Evolutionary conservation across 2,329 filamentous ascomycete genomes (phyloP).

Genomic region (Colletotrichum ledebouriae): DNA sequence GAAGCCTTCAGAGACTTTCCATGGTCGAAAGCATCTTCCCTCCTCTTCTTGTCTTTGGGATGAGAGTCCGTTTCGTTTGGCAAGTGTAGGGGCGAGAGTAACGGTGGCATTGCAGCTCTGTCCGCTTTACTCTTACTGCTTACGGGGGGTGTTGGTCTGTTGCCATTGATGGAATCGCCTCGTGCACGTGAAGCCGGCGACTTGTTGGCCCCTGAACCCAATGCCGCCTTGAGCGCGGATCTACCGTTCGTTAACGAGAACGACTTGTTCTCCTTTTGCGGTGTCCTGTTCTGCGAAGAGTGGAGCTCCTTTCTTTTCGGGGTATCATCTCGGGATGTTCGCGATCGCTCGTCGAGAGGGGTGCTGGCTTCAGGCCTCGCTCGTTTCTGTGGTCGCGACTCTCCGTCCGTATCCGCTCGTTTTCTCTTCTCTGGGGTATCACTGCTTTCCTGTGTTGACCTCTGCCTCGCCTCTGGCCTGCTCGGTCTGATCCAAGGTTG

Average conservation of each 20-base stretch:
- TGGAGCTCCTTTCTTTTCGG: conserved; percentile 49
- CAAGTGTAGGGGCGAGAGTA: conserved; percentile 67
- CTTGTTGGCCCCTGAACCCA: conserved; percentile 47
- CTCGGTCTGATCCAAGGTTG: conserved; percentile 13
- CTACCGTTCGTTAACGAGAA: conserved; percentile 55
- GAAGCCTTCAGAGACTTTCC: conserved; percentile 19
- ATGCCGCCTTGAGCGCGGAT: conserved; percentile 49
- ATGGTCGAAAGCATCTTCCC: conserved; percentile 44
- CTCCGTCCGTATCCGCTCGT: conserved; percentile 61
- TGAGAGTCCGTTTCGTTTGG: conserved; percentile 52
- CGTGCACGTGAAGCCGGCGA: conserved; percentile 56
- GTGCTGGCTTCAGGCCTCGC: conserved; percentile 55
- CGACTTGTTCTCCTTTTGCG: conserved; percentile 48
- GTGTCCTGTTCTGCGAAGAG: conserved; percentile 48
- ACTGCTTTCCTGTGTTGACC: conserved; percentile 28
- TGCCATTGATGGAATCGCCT: conserved; percentile 59
- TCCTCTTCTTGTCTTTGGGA: conserved; percentile 49
- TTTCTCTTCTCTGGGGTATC: conserved; percentile 60
- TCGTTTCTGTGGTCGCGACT: conserved; percentile 61
- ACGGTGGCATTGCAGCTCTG: conserved; percentile 61
- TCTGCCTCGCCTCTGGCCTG: conserved; percentile 25
- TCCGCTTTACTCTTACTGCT: conserved; percentile 57
- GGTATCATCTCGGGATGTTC: conserved; percentile 52
- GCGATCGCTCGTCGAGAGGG: conserved; percentile 50
- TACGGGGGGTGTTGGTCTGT: conserved; percentile 50